A percentile compares a stretch with the other conserved stretches of the same genome.
phyloP scores from a whole-genome alignment of 371 early-diverging fungal genomes.

The Mucor irregularis region DNA sequence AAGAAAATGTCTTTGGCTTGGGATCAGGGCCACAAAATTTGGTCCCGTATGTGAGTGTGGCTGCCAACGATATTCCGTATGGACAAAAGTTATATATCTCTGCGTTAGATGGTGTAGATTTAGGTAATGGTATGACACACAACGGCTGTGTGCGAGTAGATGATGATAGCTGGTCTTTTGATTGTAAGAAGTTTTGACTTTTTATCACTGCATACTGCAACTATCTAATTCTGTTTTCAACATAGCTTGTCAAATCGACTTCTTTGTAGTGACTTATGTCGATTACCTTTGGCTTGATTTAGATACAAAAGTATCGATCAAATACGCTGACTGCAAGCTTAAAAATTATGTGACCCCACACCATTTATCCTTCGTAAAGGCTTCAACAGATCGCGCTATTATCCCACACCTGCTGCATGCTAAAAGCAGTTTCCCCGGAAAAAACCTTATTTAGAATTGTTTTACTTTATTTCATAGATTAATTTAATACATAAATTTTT shows the following conservation, averaged over 20 bases:
- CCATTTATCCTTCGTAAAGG: slow-evolving; percentile 22
- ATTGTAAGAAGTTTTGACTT: slow-evolving; percentile 8
- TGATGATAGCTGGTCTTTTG: slow-evolving; percentile 39
- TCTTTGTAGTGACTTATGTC: slow-evolving; percentile 34
- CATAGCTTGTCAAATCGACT: slow-evolving; percentile 41
- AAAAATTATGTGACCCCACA: slow-evolving; percentile 30
- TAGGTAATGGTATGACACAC: slow-evolving; percentile 25
- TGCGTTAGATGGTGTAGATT: slow-evolving; percentile 26
- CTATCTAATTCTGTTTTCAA: neutral
- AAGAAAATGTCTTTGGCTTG: slow-evolving; percentile 32
- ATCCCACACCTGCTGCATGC: slow-evolving; percentile 16
- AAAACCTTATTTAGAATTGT: no score
- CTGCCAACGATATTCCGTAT: slow-evolving; percentile 31
- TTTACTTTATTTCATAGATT: no score
- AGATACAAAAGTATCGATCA: neutral
- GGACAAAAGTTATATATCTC: slow-evolving; percentile 33
- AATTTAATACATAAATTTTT: no score
- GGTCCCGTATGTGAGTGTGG: slow-evolving; percentile 37
- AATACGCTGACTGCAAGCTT: slow-evolving; percentile 16
- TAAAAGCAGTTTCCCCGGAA: no score
- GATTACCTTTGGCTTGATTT: slow-evolving; percentile 30
- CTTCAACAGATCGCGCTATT: slow-evolving; percentile 7
- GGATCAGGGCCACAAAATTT: slow-evolving; percentile 33
- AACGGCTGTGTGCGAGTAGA: slow-evolving; percentile 49
- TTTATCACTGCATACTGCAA: no score